Evolutionary conservation across 2,329 filamentous ascomycete genomes (phyloP), one percentile per base, ranked within the genome.

Genomic region (Pseudonectria buxi): DNA sequence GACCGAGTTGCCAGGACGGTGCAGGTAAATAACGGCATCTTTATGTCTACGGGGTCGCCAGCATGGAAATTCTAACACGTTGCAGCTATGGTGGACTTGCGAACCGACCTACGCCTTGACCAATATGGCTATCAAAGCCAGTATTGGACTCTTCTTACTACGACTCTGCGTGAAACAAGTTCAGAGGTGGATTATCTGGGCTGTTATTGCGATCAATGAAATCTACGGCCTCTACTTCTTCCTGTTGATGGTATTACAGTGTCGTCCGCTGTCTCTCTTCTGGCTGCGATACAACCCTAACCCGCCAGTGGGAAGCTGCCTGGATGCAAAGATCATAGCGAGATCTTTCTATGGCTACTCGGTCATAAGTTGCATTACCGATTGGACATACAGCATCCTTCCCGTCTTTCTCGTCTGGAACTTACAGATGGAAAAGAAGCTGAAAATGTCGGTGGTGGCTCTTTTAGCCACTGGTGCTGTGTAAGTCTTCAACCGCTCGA

Each of bases 321-420:
- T 56, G 28, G 45, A 47, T 26, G 44, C 51, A 4, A 31, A 26
- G 14, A 33, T 54, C 45, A 40, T 59, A 31, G 4, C 55, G 44
- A 32, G 46, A 38, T 36, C 54, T 43, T 60, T 59, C 24, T 64
- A 61, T 30, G 57, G 46, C 11, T 64, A 64, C 33, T 62, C 62
- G 2, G 58, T 57, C 6, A 53, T 66, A 33, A 61, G 58, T 24
- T 63, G 60, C 35, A 41, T 46, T 30, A 57, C 56, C 5, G 64
- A 67, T 35, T 67, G 64, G 63, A 58, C 53, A 7, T 55, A 63
- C 18, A 61, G 55, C 24, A 55, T 64, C 7, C 47, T 67, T 2
- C 64, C 64, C 1, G 54, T 63, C n/a, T 58, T 61, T 30, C 36
- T 67, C 2, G 57, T 67, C 7, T 65, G 61, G 59, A 56, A 59